A percentile compares a stretch with the other conserved stretches of the same genome.
Conservation (phyloP, 768 basidiomycete genomes). For the Punctularia strigosozonata region DNA sequence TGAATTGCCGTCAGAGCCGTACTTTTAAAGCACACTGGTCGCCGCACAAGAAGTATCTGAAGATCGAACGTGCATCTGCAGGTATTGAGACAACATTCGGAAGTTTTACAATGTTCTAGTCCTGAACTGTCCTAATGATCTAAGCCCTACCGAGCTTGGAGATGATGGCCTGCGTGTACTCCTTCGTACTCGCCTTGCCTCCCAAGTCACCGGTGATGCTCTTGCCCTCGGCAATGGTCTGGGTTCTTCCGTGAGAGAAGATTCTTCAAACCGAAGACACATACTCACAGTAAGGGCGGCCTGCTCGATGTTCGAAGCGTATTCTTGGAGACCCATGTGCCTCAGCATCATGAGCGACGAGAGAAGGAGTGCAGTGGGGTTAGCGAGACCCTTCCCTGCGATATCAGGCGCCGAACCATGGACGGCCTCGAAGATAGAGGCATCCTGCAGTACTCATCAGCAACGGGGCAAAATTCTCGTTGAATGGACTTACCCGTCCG, state of each 20-base stretch:
- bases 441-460: constrained; percentile 68
- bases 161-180: constrained; percentile 87
- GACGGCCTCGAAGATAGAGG: constrained; percentile 98
- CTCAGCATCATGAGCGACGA: constrained; percentile 98
- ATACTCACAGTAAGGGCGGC: constrained; percentile 74
- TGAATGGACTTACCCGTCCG: constrained; percentile 52
- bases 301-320: constrained; percentile 85
- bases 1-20: too few species aligned
- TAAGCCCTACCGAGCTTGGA: constrained; percentile 48
- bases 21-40: too few species aligned
- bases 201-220: constrained; percentile 92
- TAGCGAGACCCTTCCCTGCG: constrained; percentile 89
- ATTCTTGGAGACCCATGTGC: constrained; percentile 86
- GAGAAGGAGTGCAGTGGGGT: constrained; percentile 96
- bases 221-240: constrained; percentile 98
- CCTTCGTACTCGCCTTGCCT: constrained; percentile 79
- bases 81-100: too few species aligned
- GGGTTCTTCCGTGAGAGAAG: constrained; percentile 5
- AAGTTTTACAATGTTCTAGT: too few species aligned
- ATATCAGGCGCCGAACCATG: constrained; percentile 99
- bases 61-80: too few species aligned
- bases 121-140: too few species aligned
- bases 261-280: constrained; percentile 1
- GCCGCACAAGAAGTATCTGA: too few species aligned
- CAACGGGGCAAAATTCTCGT: constrained; percentile 9